Base-by-base conservation (phyloP, 1,284 basidiomycete genomes). In the Golubevia pallescens region DNA sequence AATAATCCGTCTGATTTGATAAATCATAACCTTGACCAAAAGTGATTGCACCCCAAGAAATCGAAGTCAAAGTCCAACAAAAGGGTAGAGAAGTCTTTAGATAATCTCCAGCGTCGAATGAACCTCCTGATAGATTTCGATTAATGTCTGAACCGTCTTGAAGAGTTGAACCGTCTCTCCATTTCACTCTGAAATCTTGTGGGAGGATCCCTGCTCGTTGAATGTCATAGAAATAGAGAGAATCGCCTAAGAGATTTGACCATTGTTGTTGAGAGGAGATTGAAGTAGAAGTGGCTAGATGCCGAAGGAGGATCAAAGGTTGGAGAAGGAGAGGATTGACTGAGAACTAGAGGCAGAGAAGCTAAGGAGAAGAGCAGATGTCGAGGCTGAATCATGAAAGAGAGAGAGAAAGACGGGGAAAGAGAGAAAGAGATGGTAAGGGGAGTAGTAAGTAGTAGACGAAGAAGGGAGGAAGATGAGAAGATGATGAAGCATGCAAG, bases 61-160 rank as follows among this genome's bases (percentile, higher is more conserved):
- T 57, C 7, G 71, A 69, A 1, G 71, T 69, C 42, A 80, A 16
- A 6, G 75, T 73, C 74, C 74, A 80, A 59, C 69, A 75, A 57
- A 78, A 63, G 2, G 78, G 78, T 14, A 75, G 70, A 51, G 77
- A 73, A 34, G 71, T 73, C 55, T 78, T 78, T 72, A 80, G 71
- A 60, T 73, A 75, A 61, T 80, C 74, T 13, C 78, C 78, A 1
- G 78, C 78, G 62, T 80, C 78, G 52, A 73, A 78, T 62, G 67
- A 78, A 24, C 78, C 78, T 14, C 69, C 73, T 32, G 68, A 65
- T 1, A 80, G 67, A 55, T 80, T 68, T 23, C 75, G 67, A 21
- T 54, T 56, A 52, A 73, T 71, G 57, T 71, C 60, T 6, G 62
- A 52, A 1, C 78, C 77, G 56, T 80, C 78, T 14, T 70, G 67